Base-by-base conservation (phyloP, 345 rosid species). In the Odontarrhena argentea region DNA sequence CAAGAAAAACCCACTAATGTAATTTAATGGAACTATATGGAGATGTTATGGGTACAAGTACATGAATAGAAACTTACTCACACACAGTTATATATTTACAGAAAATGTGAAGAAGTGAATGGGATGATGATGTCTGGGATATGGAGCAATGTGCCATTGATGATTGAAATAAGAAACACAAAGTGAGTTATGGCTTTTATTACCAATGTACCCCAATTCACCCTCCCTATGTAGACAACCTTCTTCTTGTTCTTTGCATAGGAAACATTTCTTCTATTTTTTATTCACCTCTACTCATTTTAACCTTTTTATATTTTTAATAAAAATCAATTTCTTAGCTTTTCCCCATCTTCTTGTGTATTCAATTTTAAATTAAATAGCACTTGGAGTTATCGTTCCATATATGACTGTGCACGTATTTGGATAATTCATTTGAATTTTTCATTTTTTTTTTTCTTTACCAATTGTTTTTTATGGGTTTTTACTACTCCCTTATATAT, bases 201-300 rank as follows among this genome's bases (percentile, higher is more conserved):
- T 74, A 80, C 73, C 76, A 73, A 45, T 83, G 90, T 74, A 72
- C 52, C 80, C 83, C 70, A 60, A 70, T 78, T 78, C 75, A 70
- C 85, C 80, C 66, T 73, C 77, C 81, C 77, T 73, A 67, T 54
- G 74, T 72, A 69, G 81, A 77, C 93, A 87, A 68, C 60, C 43
- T 68, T 63, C 69, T 68, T 74, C 65, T 55, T 83, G 87, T 76
- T 83, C 55, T 74, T 34, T 74, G 49, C 80, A 47, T 72, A 85
- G 86, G 86, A 87, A 81, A 83, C 93, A 81, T 77, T 42, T 68
- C 60, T 36, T 63, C 80, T 61, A 67, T 65, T 73, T 72, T 71
- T 40, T 80, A 68, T 76, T 67, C 68, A 15, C 56, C 43, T 70
- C 52, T 68, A 68, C 70, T 74, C 77, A 74, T 76, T 73, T 42